These are phyloP conservation scores for Typha latifolia DNA, from an alignment of 176 grass and related monocot species.

Conservation along the genomic window DNA sequence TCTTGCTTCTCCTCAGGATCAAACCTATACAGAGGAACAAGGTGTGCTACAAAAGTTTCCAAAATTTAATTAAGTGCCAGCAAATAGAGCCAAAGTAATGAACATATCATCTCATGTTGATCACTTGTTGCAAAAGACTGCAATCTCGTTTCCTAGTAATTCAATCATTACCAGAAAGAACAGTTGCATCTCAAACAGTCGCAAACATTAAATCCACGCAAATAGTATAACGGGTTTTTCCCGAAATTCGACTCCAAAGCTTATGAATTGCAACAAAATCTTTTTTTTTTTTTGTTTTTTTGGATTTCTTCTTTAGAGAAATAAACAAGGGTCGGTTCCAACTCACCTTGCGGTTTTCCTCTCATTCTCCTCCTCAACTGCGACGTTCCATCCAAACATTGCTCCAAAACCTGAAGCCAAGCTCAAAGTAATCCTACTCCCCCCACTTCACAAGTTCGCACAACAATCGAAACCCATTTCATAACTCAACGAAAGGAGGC, in stretches of 20 bases:
- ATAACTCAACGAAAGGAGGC: too few species aligned
- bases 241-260: neutral
- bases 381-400: neutral
- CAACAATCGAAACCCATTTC: neutral
- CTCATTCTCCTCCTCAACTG: neutral
- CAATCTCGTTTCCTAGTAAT: neutral
- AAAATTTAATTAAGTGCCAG: neutral
- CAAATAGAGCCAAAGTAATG: neutral
- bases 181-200: neutral
- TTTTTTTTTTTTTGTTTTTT: neutral
- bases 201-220: neutral
- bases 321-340: neutral
- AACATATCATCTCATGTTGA: neutral
- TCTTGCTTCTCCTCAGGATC: constrained; percentile 11
- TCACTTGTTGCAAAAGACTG: neutral
- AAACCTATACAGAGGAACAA: constrained; percentile 3
- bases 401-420: neutral
- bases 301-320: neutral
- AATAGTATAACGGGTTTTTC: neutral
- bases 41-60: too few species aligned
- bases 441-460: neutral
- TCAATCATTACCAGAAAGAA: neutral
- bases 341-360: neutral
- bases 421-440: neutral
- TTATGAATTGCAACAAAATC: neutral